Conservation (phyloP, 108 stramenopile genomes). For the Skeletonema potamos region DNA sequence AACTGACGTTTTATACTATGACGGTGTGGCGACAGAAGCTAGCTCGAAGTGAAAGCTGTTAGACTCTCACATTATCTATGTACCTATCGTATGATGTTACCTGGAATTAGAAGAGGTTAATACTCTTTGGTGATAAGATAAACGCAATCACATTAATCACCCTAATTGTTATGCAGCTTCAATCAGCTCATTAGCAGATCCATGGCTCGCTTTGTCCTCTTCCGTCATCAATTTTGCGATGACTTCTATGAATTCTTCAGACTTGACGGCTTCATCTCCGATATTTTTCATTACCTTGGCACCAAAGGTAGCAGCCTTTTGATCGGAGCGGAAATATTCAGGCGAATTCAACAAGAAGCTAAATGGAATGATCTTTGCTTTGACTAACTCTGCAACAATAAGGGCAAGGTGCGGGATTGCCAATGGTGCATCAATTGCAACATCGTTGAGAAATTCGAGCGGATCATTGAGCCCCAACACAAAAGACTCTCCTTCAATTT, state of each 20-base stretch:
- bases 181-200: conserved; percentile 41
- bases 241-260: conserved; percentile 46
- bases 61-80: too few relatives aligned
- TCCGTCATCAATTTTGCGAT: conserved; percentile 72
- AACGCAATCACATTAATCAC: background rate
- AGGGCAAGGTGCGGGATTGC: conserved; percentile 56
- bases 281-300: conserved; percentile 58
- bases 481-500: conserved; percentile 47
- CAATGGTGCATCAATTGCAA: conserved; percentile 83
- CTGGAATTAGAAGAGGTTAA: too few relatives aligned
- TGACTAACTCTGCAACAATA: conserved; percentile 63
- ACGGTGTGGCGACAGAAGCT: background rate
- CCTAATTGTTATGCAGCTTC: conserved; percentile 23
- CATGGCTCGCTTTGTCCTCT: conserved; percentile 50
- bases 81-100: too few relatives aligned
- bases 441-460: conserved; percentile 74
- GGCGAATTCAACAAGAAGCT: conserved; percentile 60
- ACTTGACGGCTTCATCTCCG: conserved; percentile 45
- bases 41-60: background rate
- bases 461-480: conserved; percentile 66
- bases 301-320: conserved; percentile 67
- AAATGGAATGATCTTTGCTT: conserved; percentile 47
- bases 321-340: conserved; percentile 66
- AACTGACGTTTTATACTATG: conserved; percentile 68
- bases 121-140: too few relatives aligned